Base-by-base conservation (phyloP, 768 basidiomycete species). In the Auricularia sp. region DNA sequence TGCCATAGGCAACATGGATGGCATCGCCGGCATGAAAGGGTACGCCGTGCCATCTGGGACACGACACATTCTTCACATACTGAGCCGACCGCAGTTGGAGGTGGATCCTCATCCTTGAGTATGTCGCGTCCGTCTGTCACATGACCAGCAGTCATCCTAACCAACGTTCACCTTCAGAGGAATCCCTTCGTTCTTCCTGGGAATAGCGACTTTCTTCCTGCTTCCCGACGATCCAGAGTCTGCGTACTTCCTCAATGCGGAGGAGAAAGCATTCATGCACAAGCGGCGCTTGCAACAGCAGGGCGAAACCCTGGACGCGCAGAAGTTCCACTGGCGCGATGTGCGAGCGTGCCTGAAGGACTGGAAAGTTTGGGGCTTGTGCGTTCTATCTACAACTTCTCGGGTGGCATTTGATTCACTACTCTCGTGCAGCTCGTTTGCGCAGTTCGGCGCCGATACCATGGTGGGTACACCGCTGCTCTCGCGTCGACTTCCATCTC, bases 61-160 rank as follows among this genome's bases (percentile, higher is more conserved):
- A 4, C 39, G 21, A 37, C 11, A 18, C 35, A 18, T 16, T n/a
- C 24, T 34, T 18, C 51, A 24, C 16, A 11, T 54, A n/a, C 34
- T 44, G 13, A 64, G 7, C 1, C n/a, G 7, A 54, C 24, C 24
- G 8, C 16, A 65, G 65, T 18, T 66, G 63, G 65, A 44, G 65
- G 18, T 64, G 65, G 65, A 64, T 66, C 36, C 58, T 66, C 35
- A 64, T 66, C 39, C 21, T 66, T 21, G 65, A 64, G 63, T 39
- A 44, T 2, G 62, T 29, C 29, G 2, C 29, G 2, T 29, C 29
- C 29, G 29, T 29, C 29, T 29, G 29, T 29, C 29, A 29, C 29
- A 29, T 29, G 29, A 1, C 29, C 18, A 36, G 16, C n/a, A 14
- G 34, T 18, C n/a, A 8, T 11, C 13, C 29, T 56, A 16, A 29